Evolutionary conservation across 768 basidiomycete species (phyloP).

Genomic region (Aureoboletus auriporus): DNA sequence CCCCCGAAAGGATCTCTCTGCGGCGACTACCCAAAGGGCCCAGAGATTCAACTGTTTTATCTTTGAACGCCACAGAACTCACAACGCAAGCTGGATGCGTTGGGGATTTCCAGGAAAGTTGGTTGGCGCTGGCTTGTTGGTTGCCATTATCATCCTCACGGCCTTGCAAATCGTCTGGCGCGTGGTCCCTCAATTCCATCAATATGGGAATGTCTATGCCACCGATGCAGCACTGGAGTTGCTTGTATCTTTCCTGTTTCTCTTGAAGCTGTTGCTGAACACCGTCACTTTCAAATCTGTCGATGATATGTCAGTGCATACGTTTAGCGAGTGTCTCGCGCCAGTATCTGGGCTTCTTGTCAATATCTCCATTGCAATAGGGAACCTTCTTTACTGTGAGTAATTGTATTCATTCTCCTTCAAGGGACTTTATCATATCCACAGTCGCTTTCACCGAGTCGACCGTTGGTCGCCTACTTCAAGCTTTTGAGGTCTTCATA

Average conservation of each 20-base stretch:
- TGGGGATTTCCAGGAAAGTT: constrained; percentile 56
- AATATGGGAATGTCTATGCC: constrained; percentile 49
- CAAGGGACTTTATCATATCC: constrained; percentile 7
- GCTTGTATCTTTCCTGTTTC: constrained; percentile 52
- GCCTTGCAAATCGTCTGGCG: constrained; percentile 66
- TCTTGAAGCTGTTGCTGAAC: constrained; percentile 61
- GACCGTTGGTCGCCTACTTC: constrained; percentile 61
- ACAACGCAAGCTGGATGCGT: constrained; percentile 62
- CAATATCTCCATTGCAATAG: constrained; percentile 50
- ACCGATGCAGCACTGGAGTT: constrained; percentile 57
- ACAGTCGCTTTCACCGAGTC: constrained; percentile 69
- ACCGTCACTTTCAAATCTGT: constrained; percentile 39
- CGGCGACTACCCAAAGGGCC: constrained; percentile 27
- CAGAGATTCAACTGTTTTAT: constrained; percentile 11
- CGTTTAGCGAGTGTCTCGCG: constrained; percentile 43
- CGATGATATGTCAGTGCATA: constrained; percentile 36
- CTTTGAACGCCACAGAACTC: constrained; percentile 24
- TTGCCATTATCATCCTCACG: constrained; percentile 42
- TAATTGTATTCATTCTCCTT: constrained; percentile 10
- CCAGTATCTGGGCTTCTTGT: constrained; percentile 52
- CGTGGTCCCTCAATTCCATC: constrained; percentile 33
- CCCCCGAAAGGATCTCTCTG: constrained; percentile 33
- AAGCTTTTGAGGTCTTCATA: constrained; percentile 60
- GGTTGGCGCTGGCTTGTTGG: constrained; percentile 49
- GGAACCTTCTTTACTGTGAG: constrained; percentile 57